phyloP scores from a whole-genome alignment of 1,284 basidiomycete species.

The Pascua guehoae region DNA sequence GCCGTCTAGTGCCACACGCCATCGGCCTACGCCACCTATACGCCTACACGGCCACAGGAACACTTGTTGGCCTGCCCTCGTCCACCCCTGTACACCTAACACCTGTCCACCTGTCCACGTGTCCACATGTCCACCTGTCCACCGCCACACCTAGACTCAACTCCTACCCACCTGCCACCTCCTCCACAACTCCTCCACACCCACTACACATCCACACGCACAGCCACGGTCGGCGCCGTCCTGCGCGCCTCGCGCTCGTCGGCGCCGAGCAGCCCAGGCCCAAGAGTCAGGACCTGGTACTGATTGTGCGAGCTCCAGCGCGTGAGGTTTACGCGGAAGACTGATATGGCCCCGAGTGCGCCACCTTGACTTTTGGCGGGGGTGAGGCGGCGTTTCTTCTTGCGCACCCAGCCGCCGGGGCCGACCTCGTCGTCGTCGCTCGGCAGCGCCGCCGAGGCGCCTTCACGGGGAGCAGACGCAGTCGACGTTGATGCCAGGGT shows the following conservation, averaged over 20 bases:
- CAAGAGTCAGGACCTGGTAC: constrained; percentile 40
- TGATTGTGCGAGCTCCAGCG: constrained; percentile 27
- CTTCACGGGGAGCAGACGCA: constrained; percentile 1
- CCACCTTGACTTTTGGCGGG: constrained; percentile 7
- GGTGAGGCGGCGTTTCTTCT: constrained; percentile 16
- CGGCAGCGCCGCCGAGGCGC: constrained; percentile 10
- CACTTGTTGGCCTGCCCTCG: no score
- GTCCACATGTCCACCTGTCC: no score
- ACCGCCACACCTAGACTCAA: no score
- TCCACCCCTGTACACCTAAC: no score
- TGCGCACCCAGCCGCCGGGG: constrained; percentile 42
- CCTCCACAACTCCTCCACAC: no score
- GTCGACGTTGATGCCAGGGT: constrained; percentile 7
- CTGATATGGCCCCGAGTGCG: no score
- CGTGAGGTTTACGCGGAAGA: constrained; percentile 54
- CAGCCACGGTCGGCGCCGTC: background rate
- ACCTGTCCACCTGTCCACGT: no score
- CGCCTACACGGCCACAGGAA: no score
- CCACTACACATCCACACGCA: background rate
- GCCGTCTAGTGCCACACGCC: no score
- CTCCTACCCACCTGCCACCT: no score
- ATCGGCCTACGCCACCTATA: no score
- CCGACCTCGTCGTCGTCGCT: constrained; percentile 38
- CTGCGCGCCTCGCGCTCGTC: background rate
- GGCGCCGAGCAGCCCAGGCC: background rate